Conservation (phyloP, 2,329 filamentous ascomycete species). For the Fusarium sacchari region DNA sequence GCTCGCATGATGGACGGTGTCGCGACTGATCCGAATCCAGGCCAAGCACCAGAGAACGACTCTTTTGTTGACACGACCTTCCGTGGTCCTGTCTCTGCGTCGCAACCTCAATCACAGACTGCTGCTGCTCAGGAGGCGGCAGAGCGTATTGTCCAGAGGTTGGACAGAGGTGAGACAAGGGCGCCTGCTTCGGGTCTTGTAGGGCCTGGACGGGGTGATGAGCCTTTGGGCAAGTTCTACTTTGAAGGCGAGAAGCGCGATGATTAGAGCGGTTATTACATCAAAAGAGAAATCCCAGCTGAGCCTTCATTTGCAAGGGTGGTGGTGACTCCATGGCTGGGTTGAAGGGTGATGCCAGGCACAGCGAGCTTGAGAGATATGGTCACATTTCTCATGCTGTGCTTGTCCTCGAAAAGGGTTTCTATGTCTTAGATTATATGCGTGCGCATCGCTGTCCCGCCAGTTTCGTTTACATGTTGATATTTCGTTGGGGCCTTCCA, state of each 20-base stretch:
- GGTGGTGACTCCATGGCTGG: not conserved
- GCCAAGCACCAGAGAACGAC: constrained; percentile 61
- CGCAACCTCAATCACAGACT: constrained; percentile 40
- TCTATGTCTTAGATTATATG: constrained; percentile 13
- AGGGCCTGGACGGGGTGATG: constrained; percentile 56
- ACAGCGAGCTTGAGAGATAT: not conserved
- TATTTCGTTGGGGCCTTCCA: not conserved
- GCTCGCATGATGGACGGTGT: constrained; percentile 75
- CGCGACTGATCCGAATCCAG: constrained; percentile 63
- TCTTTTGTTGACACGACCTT: constrained; percentile 73
- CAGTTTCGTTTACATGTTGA: not conserved
- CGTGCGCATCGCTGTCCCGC: not conserved
- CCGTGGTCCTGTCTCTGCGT: constrained; percentile 62
- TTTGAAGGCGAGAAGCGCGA: constrained; percentile 60
- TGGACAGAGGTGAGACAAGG: constrained; percentile 61
- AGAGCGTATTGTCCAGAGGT: constrained; percentile 69
- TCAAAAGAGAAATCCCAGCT: not conserved
- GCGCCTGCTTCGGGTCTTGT: constrained; percentile 53
- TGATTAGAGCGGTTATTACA: constrained; percentile 2
- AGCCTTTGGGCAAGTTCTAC: constrained; percentile 66
- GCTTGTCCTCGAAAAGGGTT: not conserved
- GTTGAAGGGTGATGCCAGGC: not conserved
- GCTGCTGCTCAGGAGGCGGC: constrained; percentile 61
- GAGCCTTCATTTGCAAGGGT: not conserved
- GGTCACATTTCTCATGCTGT: not conserved